Evolutionary conservation across 345 rosid species (phyloP), one percentile per base, ranked within the genome.

Genomic region (Euphorbia tirucalli): DNA sequence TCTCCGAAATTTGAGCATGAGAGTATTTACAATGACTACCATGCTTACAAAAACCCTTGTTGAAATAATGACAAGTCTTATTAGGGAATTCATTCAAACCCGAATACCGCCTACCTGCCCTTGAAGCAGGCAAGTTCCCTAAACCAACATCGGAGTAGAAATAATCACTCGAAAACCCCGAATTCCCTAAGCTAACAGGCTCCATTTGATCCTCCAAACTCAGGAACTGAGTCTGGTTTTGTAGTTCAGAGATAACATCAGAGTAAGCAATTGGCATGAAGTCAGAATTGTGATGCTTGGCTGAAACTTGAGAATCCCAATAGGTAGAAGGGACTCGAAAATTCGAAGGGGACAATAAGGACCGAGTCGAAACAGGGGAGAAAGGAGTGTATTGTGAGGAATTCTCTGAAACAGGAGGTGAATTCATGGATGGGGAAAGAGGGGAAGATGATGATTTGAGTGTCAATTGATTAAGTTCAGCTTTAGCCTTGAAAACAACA

Each of bases 41-140:
- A 60, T 87, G 89, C 85, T 81, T 89, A 68, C 94, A 89, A 35
- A 69, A 82, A 18, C 91, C 94, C 78, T 84, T 85, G 78, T 76
- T 89, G 79, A 77, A 87, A 63, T 84, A 89, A 71, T 84, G 90
- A 64, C 94, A 89, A 5, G 70, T 81, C 84, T 83, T 89, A 7
- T 74, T 70, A 0, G 88, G 85, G 63, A 83, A 73, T 16, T 83
- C 90, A 15, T 48, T 50, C 18, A 70, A 52, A 71, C 71, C 66
- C n/a, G 62, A 67, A 76, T 73, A 64, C 4, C 74, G 66, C 1
- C 68, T 80, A 46, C 81, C 71, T 1, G 69, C 31, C 75, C 85
- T 75, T 4, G 74, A 69, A 4, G 9, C 11, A 32, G 75, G 70
- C 15, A 76, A 46, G 69, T 64, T 77, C 50, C 69, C 57, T 30